Conservation (phyloP, 1,139 yeast genomes). For the Meyerozyma carpophila region DNA sequence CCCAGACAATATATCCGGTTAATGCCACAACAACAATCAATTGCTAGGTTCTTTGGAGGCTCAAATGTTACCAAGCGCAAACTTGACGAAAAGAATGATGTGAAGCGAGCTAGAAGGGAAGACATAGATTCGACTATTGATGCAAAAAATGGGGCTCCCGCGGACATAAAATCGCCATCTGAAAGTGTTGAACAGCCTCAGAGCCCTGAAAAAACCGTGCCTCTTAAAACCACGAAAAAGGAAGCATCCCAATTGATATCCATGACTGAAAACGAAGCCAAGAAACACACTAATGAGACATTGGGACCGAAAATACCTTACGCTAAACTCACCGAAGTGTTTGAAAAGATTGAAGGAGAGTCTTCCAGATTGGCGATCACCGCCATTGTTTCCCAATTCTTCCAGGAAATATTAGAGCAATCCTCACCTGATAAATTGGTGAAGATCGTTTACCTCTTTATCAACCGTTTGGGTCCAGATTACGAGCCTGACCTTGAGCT, state of each 20-base stretch:
- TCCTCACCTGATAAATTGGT: slow-evolving; percentile 55
- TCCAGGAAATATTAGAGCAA: slow-evolving; percentile 52
- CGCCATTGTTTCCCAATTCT: slow-evolving; percentile 67
- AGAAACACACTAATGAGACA: slow-evolving; percentile 12
- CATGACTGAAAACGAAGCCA: slow-evolving; percentile 16
- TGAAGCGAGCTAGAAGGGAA: slow-evolving; percentile 4
- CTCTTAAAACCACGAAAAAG: slow-evolving; percentile 1
- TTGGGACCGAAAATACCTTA: slow-evolving; percentile 45
- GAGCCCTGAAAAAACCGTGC: slow-evolving; percentile 2
- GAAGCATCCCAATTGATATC: slow-evolving; percentile 24
- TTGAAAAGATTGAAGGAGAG: slow-evolving; percentile 72
- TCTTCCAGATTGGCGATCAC: slow-evolving; percentile 79
- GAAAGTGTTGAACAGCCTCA: slow-evolving; percentile 4
- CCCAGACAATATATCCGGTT: background rate
- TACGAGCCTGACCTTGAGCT: slow-evolving; percentile 85
- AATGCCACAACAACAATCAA: slow-evolving; percentile 36
- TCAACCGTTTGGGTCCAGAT: slow-evolving; percentile 90
- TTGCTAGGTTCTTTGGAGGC: slow-evolving; percentile 29
- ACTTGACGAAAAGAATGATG: slow-evolving; percentile 2
- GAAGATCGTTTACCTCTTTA: slow-evolving; percentile 73
- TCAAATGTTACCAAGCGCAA: slow-evolving; percentile 5
- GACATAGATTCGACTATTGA: slow-evolving; percentile 2
- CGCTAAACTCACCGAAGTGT: slow-evolving; percentile 58
- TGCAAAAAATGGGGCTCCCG: background rate
- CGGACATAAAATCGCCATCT: background rate